Evolutionary conservation across 208 protist species (phyloP).

Genomic region (Leishmania turanica): DNA sequence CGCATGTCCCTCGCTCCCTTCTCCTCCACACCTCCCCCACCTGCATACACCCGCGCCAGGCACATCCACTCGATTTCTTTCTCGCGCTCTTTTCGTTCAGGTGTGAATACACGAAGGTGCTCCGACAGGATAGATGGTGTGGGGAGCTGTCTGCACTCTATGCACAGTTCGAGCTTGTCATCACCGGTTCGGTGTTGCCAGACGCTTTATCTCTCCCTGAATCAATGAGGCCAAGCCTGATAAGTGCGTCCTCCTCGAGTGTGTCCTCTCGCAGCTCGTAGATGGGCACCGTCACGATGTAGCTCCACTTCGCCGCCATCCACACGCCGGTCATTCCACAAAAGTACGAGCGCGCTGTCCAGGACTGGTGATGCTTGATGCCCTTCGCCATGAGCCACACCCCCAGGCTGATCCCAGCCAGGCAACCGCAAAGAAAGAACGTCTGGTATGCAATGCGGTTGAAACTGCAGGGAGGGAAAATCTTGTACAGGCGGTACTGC

Average conservation of each 20-base stretch:
- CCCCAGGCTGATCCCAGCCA: conserved; percentile 45
- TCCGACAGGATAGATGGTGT: background rate
- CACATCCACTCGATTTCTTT: background rate
- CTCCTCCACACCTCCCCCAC: background rate
- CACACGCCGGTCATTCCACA: conserved; percentile 70
- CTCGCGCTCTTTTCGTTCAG: background rate
- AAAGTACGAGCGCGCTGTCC: conserved; percentile 70
- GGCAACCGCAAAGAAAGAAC: conserved; percentile 35
- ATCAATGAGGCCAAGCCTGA: conserved; percentile 17
- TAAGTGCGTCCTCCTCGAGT: conserved; percentile 40
- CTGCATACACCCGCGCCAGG: background rate
- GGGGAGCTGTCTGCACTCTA: background rate
- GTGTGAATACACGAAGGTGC: background rate
- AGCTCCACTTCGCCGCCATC: conserved; percentile 74
- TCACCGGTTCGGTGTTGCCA: background rate
- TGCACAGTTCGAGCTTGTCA: conserved; percentile 3
- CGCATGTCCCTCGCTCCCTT: background rate
- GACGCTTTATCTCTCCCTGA: background rate
- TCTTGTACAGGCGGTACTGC: conserved; percentile 41
- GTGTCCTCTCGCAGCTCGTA: conserved; percentile 45
- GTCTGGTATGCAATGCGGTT: conserved; percentile 43
- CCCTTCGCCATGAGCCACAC: conserved; percentile 65
- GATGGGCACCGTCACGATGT: conserved; percentile 56
- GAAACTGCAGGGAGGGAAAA: conserved; percentile 49
- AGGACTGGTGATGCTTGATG: conserved; percentile 50